Evolutionary conservation across 805 yeast species (phyloP).

Genomic region (Hyphopichia homilentoma): DNA sequence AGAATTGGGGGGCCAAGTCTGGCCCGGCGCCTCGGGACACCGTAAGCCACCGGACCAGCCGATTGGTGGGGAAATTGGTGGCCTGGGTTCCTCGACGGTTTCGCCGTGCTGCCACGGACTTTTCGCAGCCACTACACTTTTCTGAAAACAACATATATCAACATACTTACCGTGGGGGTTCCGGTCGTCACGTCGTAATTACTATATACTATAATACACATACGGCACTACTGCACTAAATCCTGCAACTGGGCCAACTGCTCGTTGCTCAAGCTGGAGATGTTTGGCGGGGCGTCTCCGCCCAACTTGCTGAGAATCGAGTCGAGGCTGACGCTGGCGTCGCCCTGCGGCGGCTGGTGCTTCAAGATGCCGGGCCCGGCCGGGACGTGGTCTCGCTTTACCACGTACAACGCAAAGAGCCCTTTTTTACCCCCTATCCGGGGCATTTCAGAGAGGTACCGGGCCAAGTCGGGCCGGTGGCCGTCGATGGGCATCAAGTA

Average conservation of each 20-base stretch:
- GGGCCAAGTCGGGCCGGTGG: constrained; percentile 16
- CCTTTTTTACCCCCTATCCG: constrained; percentile 16
- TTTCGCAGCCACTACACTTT: too few relatives aligned
- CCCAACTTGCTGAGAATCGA: constrained; percentile 25
- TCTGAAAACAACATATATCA: too few relatives aligned
- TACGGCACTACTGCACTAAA: constrained; percentile 1
- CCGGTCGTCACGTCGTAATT: constrained; percentile 10
- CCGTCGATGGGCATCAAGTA: constrained; percentile 48
- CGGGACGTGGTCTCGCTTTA: constrained; percentile 33
- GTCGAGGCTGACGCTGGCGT: constrained; percentile 9
- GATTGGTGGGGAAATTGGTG: too few relatives aligned
- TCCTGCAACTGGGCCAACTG: constrained; percentile 1
- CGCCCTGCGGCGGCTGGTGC: constrained; percentile 3
- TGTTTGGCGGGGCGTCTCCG: constrained; percentile 6
- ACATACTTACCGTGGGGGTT: constrained; percentile 15
- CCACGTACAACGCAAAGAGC: constrained; percentile 33
- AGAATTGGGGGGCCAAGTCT: too few relatives aligned
- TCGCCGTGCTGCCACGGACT: too few relatives aligned
- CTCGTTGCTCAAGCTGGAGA: neutral
- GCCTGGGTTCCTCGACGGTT: too few relatives aligned
- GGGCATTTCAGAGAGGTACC: constrained; percentile 12
- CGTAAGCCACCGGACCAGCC: too few relatives aligned
- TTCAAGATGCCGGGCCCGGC: constrained; percentile 15
- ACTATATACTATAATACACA: constrained; percentile 9
- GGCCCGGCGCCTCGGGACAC: too few relatives aligned